A percentile compares a stretch with the other conserved stretches of the same genome.
phyloP scores from a whole-genome alignment of 2,329 filamentous ascomycete genomes.

The Fusarium acutatum region DNA sequence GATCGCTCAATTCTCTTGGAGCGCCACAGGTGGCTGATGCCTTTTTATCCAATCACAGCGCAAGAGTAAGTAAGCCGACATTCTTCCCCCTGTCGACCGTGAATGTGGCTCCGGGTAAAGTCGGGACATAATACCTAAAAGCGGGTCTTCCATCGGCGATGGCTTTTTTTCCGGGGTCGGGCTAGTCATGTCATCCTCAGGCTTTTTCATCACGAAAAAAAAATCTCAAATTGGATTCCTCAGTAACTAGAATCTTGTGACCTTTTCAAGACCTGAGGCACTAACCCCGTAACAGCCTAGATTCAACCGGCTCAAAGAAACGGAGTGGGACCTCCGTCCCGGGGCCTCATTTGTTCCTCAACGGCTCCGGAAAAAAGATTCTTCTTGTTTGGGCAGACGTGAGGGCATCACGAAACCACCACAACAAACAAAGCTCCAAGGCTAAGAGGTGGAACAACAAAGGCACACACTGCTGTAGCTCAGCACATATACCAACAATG shows the following conservation, averaged over 20 bases:
- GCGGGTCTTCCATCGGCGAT: constrained; percentile 14
- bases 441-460: constrained; percentile 1
- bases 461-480: background rate
- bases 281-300: constrained; percentile 14
- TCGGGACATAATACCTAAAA: constrained; percentile 39
- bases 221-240: constrained; percentile 5
- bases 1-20: constrained; percentile 17
- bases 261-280: background rate
- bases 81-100: constrained; percentile 2
- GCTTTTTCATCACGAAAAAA: constrained; percentile 14
- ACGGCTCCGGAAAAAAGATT: constrained; percentile 39
- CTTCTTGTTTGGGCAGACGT: constrained; percentile 22
- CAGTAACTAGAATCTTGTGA: background rate
- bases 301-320: background rate
- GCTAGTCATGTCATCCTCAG: constrained; percentile 10
- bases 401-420: constrained; percentile 32
- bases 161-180: constrained; percentile 39
- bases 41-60: constrained; percentile 48
- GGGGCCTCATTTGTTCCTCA: constrained; percentile 15
- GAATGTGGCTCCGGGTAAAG: constrained; percentile 45
- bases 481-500: constrained; percentile 43
- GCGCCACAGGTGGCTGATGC: constrained; percentile 33
- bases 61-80: constrained; percentile 22
- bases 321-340: constrained; percentile 29
- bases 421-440: constrained; percentile 17